Evolutionary conservation across 768 basidiomycete genomes (phyloP), one percentile per base, ranked within the genome.

Genomic region (Psilocybe subaeruginosa): DNA sequence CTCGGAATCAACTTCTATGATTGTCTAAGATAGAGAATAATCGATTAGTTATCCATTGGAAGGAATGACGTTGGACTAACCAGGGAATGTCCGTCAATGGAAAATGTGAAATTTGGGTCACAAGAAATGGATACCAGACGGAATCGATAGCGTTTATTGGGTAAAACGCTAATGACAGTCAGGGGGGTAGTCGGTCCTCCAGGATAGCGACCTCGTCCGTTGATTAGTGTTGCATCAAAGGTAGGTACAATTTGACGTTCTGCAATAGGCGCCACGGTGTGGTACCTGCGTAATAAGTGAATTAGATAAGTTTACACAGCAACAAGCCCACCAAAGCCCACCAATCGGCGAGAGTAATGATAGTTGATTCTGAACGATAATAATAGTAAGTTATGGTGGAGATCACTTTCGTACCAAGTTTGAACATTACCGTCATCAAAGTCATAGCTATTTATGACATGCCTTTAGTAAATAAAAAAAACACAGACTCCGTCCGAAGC

Each of bases 1-100:
- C 46, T 67, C 71, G 0, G 80, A 78, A 48, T 86, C 85, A 1
- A 70, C 80, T 64, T 86, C 85, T 37, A 86, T 85, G 55, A 86
- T 72, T 7, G 80, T 84, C 74, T 67, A 29, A 27, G 54, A 41
- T 8, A n/a, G 31, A 16, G 8, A 19, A 3, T 41, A 4, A 54
- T 16, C 29, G 37, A 14, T 19, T 17, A 6, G 37, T 54, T 19
- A 39, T n/a, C 37, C 23, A 23, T 43, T 11, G 35, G 51, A 19
- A 50, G n/a, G 27, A 56, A 75, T 58, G 3, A 69, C 72, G 33
- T 39, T 46, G 65, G 39, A 59, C 56, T 37, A 67, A 74, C 35
- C 61, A 74, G 17, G 2, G 53, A 70, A 54, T 82, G 81, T 0
- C 73, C 73, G 48, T 82, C 81, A 46, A 82, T 77, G 2, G 78